A percentile compares a stretch with the other conserved stretches of the same genome.
These are phyloP conservation scores for Claviceps sorghi DNA, from an alignment of 2,329 filamentous ascomycete genomes.

Conservation along the genomic window DNA sequence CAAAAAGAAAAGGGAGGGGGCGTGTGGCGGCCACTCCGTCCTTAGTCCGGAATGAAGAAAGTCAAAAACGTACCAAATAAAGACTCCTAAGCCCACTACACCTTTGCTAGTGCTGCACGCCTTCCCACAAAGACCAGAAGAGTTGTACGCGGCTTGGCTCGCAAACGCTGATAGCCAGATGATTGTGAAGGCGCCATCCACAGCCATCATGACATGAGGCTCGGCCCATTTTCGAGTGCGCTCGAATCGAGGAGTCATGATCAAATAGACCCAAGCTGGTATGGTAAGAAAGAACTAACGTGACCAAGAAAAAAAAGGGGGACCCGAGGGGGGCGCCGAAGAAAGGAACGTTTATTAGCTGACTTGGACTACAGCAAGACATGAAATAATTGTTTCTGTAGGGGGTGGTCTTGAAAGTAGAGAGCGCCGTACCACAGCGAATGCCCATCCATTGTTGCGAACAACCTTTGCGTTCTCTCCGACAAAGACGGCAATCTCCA, in stretches of 20 bases:
- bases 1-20: neutral
- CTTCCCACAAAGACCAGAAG: conserved; percentile 36
- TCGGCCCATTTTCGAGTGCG: conserved; percentile 47
- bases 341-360: neutral
- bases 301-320: neutral
- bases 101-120: conserved; percentile 48
- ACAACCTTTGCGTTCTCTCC: conserved; percentile 32
- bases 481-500: conserved; percentile 46
- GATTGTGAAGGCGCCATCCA: conserved; percentile 43
- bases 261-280: conserved; percentile 49
- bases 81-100: conserved; percentile 47
- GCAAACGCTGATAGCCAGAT: conserved; percentile 55
- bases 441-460: conserved; percentile 48
- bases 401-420: neutral
- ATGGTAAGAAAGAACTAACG: conserved; percentile 48
- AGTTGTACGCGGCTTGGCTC: conserved; percentile 50
- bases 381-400: neutral
- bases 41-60: neutral
- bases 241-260: conserved; percentile 48
- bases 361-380: neutral
- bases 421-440: conserved; percentile 40
- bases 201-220: conserved; percentile 43
- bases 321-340: too few relatives aligned
- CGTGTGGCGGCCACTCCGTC: neutral
- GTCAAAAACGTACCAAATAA: conserved; percentile 39